Percentiles rank a stretch among this genome's conserved stretches.
These are phyloP conservation scores for Phytophthora syringae DNA, from an alignment of 352 stramenopile species.

Conservation along the genomic window DNA sequence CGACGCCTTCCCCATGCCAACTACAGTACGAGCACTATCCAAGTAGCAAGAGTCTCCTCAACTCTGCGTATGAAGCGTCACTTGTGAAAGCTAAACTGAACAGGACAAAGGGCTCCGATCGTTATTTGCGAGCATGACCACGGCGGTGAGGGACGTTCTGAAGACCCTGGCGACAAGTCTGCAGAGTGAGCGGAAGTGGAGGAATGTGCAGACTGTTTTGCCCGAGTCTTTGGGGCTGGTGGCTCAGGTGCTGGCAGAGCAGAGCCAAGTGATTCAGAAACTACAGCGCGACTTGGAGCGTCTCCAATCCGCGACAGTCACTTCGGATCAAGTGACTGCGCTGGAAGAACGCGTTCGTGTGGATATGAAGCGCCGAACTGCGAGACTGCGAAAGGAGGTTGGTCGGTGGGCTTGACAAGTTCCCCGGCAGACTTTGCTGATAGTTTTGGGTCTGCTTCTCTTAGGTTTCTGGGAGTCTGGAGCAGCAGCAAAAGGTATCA, in stretches of 20 bases:
- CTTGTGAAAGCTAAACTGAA: neutral
- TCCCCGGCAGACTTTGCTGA: neutral
- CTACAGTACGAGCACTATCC: too few species aligned
- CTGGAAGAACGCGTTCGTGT: constrained; percentile 23
- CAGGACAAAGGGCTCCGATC: neutral
- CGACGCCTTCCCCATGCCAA: constrained; percentile 53
- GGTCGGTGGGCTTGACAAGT: neutral
- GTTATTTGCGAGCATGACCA: too few species aligned
- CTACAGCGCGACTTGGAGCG: constrained; percentile 28
- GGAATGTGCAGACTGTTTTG: constrained; percentile 68
- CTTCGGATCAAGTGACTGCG: neutral
- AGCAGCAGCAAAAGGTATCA: constrained; percentile 15
- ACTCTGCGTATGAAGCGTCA: constrained; percentile 23
- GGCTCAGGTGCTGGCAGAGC: constrained; percentile 42
- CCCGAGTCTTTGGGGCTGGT: constrained; percentile 48
- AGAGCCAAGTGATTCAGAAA: constrained; percentile 36
- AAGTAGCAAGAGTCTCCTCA: neutral
- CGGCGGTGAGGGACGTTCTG: constrained; percentile 1
- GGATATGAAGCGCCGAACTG: constrained; percentile 10
- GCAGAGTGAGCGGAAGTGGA: constrained; percentile 56
- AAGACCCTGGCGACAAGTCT: constrained; percentile 33
- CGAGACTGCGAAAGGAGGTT: constrained; percentile 30
- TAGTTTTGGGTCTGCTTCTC: neutral
- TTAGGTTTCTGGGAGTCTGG: constrained; percentile 22
- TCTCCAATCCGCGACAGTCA: neutral